Evolutionary conservation across 2,329 filamentous ascomycete genomes (phyloP), one percentile per base, ranked within the genome.

Genomic region (Colletotrichum limetticola): DNA sequence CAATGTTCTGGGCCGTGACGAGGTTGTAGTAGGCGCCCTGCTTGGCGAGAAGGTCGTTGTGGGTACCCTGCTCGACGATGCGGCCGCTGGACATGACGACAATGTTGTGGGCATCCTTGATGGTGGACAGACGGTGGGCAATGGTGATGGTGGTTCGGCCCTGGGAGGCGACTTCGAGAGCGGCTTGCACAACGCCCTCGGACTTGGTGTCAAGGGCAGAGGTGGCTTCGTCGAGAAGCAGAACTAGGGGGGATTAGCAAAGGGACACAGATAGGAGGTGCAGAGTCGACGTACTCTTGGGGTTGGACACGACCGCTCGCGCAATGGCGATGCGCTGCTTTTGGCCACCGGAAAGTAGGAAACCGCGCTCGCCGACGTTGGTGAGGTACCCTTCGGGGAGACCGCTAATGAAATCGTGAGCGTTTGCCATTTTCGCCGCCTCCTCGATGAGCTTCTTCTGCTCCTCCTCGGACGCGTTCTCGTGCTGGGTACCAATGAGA

Each of bases 301-400:
- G 96, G 77, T 98, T 94, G 22, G 93, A 96, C 35, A 98, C 94
- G 69, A 98, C 90, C 52, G 95, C 95, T 78, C 95, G 89, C 8
- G 96, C 95, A 82, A 98, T 98, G 14, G 96, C 95, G 79, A 98
- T 97, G 77, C 97, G 94, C 83, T 98, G 97, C 82, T 98, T 98
- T 83, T 99, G 97, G 46, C 97, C 97, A 81, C 97, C 97, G 68
- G 94, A 97, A 9, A 99, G 88, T 65, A 98, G 85, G 80, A 98
- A 97, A 11, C 97, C 97, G 75, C 95, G 92, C 82, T 98, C 95
- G 69, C 97, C 97, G n/a, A 98, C 96, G 76, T 97, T 92, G 0
- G 97, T 98, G 76, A 98, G 90, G 78, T 98, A 98, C 2, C 94
- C 93, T 76, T 98, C 93, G 0, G 97, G 95, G 1, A 98, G 88